These are phyloP conservation scores for Theobroma grandiflorum DNA, from an alignment of 441 rosid genomes.

Conservation along the genomic window DNA sequence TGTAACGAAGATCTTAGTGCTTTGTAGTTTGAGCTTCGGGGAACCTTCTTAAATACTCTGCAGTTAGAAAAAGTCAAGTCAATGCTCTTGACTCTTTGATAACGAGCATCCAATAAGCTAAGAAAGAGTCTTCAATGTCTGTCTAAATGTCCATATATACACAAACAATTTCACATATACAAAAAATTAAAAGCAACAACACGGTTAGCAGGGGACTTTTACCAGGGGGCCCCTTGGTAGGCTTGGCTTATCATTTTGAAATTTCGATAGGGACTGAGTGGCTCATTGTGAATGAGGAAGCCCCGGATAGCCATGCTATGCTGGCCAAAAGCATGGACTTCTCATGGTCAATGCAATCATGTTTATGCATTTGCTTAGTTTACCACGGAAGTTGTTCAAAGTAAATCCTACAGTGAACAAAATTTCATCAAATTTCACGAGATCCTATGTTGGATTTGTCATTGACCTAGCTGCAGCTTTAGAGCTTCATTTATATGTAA, in stretches of 20 bases:
- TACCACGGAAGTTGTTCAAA: background rate
- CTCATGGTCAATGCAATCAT: background rate
- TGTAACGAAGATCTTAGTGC: background rate
- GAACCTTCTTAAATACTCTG: background rate
- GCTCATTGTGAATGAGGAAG: no score
- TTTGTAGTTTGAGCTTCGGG: background rate
- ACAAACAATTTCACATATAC: no score
- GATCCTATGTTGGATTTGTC: no score
- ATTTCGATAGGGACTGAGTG: no score
- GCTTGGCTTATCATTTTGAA: no score
- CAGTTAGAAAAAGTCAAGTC: slow-evolving; percentile 12
- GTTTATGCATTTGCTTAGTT: background rate
- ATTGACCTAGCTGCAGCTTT: no score
- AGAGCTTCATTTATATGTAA: no score
- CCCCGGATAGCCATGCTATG: background rate
- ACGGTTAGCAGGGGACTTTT: no score
- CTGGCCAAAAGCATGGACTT: background rate
- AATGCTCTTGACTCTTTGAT: slow-evolving; percentile 10
- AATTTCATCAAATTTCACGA: no score
- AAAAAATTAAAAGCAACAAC: no score
- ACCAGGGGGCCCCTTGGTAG: no score
- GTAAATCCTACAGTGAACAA: background rate
- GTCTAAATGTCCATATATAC: no score
- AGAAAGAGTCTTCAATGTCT: background rate
- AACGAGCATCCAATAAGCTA: slow-evolving; percentile 3